Conservation (phyloP, 139 green algal genomes). For the Mesotaenium endlicherianum region DNA sequence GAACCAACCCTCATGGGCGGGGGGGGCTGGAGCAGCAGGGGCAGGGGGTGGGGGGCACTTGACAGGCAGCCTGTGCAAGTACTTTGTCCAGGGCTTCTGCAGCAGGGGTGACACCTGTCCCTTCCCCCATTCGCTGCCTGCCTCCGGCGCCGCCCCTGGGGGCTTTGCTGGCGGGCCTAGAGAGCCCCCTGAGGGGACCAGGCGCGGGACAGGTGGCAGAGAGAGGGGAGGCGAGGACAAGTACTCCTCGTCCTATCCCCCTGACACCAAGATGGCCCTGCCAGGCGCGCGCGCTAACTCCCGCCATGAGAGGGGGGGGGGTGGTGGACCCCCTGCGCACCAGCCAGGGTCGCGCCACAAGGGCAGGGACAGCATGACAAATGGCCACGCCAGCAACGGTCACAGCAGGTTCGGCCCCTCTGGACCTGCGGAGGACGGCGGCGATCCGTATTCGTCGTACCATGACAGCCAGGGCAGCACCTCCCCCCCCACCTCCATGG, state of each 20-base stretch:
- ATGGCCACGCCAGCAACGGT: neutral
- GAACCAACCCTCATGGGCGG: neutral
- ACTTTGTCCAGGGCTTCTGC: slow-evolving; percentile 44
- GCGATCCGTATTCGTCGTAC: too few species aligned
- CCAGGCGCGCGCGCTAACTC: neutral
- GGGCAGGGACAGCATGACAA: neutral
- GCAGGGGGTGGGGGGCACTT: neutral
- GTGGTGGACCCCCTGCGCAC: neutral
- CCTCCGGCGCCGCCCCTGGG: neutral
- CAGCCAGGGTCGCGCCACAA: neutral
- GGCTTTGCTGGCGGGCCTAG: too few species aligned
- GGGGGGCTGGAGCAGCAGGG: too few species aligned
- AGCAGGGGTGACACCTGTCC: slow-evolving; percentile 43
- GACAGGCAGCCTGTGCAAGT: slow-evolving; percentile 22
- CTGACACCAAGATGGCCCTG: neutral
- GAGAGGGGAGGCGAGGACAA: neutral
- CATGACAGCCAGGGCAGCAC: neutral
- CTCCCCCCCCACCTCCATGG: neutral
- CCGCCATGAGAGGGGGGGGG: too few species aligned
- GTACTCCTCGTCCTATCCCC: neutral
- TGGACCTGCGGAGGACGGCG: too few species aligned
- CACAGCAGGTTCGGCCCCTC: too few species aligned
- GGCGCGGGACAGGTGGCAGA: neutral
- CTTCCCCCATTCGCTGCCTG: slow-evolving; percentile 26
- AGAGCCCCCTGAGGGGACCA: neutral